Conservation (phyloP, 257 asterid genomes). For the Cordia subcordata region DNA sequence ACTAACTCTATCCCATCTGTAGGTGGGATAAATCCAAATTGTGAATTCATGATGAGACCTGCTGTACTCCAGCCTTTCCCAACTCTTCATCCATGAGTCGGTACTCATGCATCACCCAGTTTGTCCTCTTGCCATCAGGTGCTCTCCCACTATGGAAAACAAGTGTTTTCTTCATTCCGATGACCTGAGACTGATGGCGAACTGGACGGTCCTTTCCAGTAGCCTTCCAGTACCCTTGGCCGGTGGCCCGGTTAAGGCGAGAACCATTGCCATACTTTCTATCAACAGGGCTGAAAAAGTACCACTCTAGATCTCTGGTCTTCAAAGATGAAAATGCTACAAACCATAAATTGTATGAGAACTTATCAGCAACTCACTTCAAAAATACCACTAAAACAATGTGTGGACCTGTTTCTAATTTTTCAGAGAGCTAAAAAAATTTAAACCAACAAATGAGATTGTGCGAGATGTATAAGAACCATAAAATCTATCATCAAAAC, state of each 20-base stretch:
- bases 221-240: slow-evolving; percentile 96
- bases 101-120: slow-evolving; percentile 98
- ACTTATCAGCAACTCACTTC: slow-evolving; percentile 3
- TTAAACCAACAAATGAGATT: too few relatives aligned
- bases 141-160: slow-evolving; percentile 97
- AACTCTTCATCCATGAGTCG: slow-evolving; percentile 75
- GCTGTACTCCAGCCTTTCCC: slow-evolving; percentile 72
- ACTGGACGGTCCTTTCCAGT: slow-evolving; percentile 89
- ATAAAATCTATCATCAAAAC: background rate
- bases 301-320: slow-evolving; percentile 91
- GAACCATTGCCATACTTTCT: slow-evolving; percentile 93
- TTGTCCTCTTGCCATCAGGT: slow-evolving; percentile 92
- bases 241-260: slow-evolving; percentile 91
- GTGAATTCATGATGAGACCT: slow-evolving; percentile 40
- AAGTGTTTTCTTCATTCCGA: slow-evolving; percentile 92
- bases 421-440: too few relatives aligned
- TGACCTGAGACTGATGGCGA: slow-evolving; percentile 54
- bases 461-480: too few relatives aligned
- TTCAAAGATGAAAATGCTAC: slow-evolving; percentile 65
- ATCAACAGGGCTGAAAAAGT: slow-evolving; percentile 91
- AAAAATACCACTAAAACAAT: background rate
- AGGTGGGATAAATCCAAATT: background rate
- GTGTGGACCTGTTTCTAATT: background rate
- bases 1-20: slow-evolving; percentile 1
- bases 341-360: slow-evolving; percentile 9